phyloP scores from a whole-genome alignment of 108 stramenopile genomes.

The Conticribra weissflogii region DNA sequence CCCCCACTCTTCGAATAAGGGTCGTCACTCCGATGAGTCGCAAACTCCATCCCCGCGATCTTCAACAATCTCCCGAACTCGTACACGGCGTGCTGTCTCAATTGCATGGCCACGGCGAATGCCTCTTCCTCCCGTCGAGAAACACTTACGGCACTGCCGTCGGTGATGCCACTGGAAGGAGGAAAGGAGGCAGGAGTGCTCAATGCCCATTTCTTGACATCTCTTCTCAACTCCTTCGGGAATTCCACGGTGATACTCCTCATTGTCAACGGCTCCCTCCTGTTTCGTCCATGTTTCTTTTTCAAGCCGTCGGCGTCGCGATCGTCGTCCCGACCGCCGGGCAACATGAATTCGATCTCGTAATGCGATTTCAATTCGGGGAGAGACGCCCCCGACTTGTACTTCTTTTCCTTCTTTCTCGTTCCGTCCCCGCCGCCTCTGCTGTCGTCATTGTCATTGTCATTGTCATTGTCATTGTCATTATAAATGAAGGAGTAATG shows the following conservation, averaged over 20 bases:
- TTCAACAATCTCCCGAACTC: slow-evolving; percentile 65
- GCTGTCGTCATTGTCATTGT: background rate
- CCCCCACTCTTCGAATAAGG: background rate
- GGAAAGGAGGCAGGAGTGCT: no score
- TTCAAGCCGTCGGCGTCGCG: slow-evolving; percentile 1
- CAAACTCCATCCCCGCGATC: slow-evolving; percentile 66
- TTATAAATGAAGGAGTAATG: background rate
- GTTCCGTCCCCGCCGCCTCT: background rate
- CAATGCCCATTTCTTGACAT: slow-evolving; percentile 25
- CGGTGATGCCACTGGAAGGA: background rate
- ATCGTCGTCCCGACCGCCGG: no score
- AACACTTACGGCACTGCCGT: background rate
- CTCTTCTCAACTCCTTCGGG: slow-evolving; percentile 21
- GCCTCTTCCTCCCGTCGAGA: slow-evolving; percentile 16
- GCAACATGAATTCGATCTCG: slow-evolving; percentile 35
- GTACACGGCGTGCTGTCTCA: slow-evolving; percentile 33
- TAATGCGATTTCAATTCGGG: slow-evolving; percentile 29
- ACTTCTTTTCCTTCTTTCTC: background rate
- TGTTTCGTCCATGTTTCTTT: slow-evolving; percentile 6
- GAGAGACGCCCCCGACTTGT: slow-evolving; percentile 3
- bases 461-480: background rate
- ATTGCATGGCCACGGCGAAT: slow-evolving; percentile 17
- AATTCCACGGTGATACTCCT: slow-evolving; percentile 33
- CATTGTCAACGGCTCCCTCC: slow-evolving; percentile 13
- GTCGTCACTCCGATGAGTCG: background rate